A percentile compares a stretch with the other conserved stretches of the same genome.
phyloP scores from a whole-genome alignment of 73 alveolate species.

The Paramecium biaurelia region DNA sequence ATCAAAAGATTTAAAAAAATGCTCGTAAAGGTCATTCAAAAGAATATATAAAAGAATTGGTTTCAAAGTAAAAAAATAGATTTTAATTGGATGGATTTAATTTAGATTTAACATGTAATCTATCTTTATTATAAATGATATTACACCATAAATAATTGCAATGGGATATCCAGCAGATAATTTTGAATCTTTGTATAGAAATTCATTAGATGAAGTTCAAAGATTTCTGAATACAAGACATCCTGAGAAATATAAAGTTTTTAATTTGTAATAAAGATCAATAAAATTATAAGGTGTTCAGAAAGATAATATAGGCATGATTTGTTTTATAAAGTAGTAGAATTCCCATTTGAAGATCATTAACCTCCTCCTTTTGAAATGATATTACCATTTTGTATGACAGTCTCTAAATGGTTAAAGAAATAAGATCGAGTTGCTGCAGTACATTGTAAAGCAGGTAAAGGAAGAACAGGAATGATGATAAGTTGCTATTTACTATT shows the following conservation, averaged over 20 bases:
- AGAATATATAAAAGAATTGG: slow-evolving; percentile 36
- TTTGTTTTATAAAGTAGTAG: slow-evolving; percentile 38
- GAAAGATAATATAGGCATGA: slow-evolving; percentile 67
- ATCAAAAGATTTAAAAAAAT: not conserved
- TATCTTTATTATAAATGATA: slow-evolving; percentile 28
- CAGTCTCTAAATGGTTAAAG: slow-evolving; percentile 9
- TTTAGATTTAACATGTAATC: slow-evolving; percentile 78
- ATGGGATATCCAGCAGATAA: slow-evolving; percentile 92
- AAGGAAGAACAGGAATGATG: slow-evolving; percentile 97
- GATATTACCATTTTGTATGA: slow-evolving; percentile 28
- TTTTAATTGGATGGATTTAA: slow-evolving; percentile 72
- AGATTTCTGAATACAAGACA: slow-evolving; percentile 83
- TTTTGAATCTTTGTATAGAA: slow-evolving; percentile 80
- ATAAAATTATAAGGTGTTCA: slow-evolving; percentile 62
- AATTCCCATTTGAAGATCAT: slow-evolving; percentile 64
- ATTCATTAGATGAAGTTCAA: slow-evolving; percentile 71
- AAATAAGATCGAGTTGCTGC: slow-evolving; percentile 79
- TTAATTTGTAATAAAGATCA: slow-evolving; percentile 63
- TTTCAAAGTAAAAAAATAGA: slow-evolving; percentile 68
- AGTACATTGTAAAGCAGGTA: slow-evolving; percentile 98
- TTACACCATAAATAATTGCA: slow-evolving; percentile 83
- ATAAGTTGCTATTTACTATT: slow-evolving; percentile 89
- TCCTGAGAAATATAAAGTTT: slow-evolving; percentile 73
- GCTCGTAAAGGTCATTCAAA: not conserved
- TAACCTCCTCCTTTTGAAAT: slow-evolving; percentile 54